Evolutionary conservation across 371 early-diverging fungal genomes (phyloP).

Genomic region (Mucor sp.): DNA sequence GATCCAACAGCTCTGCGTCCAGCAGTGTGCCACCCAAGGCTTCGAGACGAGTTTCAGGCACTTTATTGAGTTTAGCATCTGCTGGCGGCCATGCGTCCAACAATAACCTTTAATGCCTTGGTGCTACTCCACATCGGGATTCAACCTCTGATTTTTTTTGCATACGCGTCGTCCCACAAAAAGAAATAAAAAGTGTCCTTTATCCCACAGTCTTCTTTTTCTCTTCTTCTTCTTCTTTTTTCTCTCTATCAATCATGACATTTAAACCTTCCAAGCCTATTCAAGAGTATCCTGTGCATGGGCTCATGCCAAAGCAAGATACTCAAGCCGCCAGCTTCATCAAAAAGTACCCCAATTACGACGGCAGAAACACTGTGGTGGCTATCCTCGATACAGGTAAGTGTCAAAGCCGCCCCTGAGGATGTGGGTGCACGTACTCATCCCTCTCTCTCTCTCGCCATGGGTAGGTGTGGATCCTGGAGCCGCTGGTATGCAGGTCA

Average conservation of each 20-base stretch:
- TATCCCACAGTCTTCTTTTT: neutral
- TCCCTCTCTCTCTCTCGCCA: neutral
- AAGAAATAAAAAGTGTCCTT: neutral
- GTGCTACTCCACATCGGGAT: neutral
- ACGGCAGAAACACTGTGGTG: constrained; percentile 88
- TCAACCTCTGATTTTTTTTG: neutral
- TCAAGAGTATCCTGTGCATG: constrained; percentile 67
- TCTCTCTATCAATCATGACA: neutral
- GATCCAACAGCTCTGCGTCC: constrained; percentile 39
- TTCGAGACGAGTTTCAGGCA: constrained; percentile 43
- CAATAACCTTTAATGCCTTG: neutral
- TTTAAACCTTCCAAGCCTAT: constrained; percentile 39
- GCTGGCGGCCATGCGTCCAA: constrained; percentile 20
- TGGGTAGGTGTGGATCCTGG: constrained; percentile 83
- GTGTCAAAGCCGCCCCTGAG: neutral
- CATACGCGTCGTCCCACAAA: constrained; percentile 10
- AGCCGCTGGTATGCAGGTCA: constrained; percentile 82
- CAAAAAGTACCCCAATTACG: constrained; percentile 81
- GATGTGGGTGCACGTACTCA: neutral
- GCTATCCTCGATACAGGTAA: constrained; percentile 89
- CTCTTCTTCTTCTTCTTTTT: neutral
- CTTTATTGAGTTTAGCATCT: constrained; percentile 37
- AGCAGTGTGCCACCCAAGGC: constrained; percentile 28
- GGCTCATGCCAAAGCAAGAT: constrained; percentile 78
- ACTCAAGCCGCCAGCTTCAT: constrained; percentile 86